Conservation (phyloP, 441 rosid genomes). For the Theobroma grandiflorum region DNA sequence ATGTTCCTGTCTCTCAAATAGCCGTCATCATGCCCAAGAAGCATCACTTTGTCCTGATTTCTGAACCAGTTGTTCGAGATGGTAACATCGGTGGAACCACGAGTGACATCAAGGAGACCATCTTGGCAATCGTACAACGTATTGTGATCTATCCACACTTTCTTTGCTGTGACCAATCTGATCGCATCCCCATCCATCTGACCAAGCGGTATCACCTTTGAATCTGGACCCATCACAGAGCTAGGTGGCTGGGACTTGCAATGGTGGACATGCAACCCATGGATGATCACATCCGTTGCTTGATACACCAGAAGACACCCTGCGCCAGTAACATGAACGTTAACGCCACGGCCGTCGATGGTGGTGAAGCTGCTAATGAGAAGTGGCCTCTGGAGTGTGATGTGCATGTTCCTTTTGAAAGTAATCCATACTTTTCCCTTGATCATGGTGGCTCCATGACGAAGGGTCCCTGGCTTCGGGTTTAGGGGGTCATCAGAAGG, state of each 20-base stretch:
- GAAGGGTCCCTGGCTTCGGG: conserved; percentile 72
- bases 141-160: conserved; percentile 87
- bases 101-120: conserved; percentile 81
- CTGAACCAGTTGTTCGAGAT: conserved; percentile 88
- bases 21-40: conserved; percentile 80
- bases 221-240: conserved; percentile 65
- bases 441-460: conserved; percentile 68
- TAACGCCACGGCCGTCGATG: conserved; percentile 75
- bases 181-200: conserved; percentile 75
- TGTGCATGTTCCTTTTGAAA: conserved; percentile 63
- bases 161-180: conserved; percentile 62
- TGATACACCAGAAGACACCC: conserved; percentile 63
- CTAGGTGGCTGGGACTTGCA: conserved; percentile 60
- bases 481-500: conserved; percentile 65
- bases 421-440: conserved; percentile 76
- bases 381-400: conserved; percentile 58
- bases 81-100: conserved; percentile 67
- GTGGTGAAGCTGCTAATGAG: conserved; percentile 72
- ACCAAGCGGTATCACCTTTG: conserved; percentile 48
- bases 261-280: conserved; percentile 71
- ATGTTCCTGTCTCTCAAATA: conserved; percentile 20
- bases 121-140: conserved; percentile 73
- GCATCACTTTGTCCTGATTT: conserved; percentile 91
- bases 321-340: conserved; percentile 57
- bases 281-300: conserved; percentile 76